Evolutionary conservation across 352 stramenopile genomes (phyloP).

Genomic region (Phytophthora tentaculata): DNA sequence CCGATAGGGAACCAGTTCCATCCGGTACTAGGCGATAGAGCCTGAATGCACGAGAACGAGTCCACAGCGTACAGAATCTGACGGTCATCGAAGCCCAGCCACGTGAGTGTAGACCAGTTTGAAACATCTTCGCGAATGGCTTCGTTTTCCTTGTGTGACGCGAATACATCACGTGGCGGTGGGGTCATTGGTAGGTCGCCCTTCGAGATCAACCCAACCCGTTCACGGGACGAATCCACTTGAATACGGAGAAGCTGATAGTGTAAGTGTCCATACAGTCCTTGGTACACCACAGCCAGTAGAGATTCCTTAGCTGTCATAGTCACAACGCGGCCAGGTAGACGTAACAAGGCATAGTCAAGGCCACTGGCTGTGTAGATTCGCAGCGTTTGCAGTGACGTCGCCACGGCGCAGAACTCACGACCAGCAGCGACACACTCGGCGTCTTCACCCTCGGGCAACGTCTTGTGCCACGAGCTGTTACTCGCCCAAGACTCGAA

Average conservation of each 20-base stretch:
- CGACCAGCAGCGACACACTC: slow-evolving; percentile 64
- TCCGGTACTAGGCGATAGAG: slow-evolving; percentile 54
- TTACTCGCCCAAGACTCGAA: slow-evolving; percentile 88
- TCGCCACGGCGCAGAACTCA: slow-evolving; percentile 81
- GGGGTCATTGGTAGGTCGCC: slow-evolving; percentile 66
- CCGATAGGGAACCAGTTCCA: slow-evolving; percentile 82
- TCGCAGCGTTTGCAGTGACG: slow-evolving; percentile 72
- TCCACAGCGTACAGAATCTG: slow-evolving; percentile 77
- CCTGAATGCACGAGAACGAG: slow-evolving; percentile 69
- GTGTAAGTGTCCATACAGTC: slow-evolving; percentile 46
- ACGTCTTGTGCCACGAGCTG: slow-evolving; percentile 74
- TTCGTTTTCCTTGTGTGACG: slow-evolving; percentile 75
- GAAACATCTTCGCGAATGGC: slow-evolving; percentile 40
- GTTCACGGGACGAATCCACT: slow-evolving; percentile 44
- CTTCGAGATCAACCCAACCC: slow-evolving; percentile 53
- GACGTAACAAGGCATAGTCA: slow-evolving; percentile 62
- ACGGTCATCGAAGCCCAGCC: slow-evolving; percentile 82
- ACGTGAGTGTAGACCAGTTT: slow-evolving; percentile 68
- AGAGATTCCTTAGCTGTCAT: slow-evolving; percentile 64
- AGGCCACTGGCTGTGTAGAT: slow-evolving; percentile 78
- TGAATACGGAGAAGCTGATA: slow-evolving; percentile 66
- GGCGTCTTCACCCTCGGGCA: slow-evolving; percentile 77
- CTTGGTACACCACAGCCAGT: slow-evolving; percentile 77
- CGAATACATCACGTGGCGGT: slow-evolving; percentile 66
- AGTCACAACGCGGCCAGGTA: slow-evolving; percentile 74